Base-by-base conservation (phyloP, 1,139 yeast species). In the Protomyces inundatus region DNA sequence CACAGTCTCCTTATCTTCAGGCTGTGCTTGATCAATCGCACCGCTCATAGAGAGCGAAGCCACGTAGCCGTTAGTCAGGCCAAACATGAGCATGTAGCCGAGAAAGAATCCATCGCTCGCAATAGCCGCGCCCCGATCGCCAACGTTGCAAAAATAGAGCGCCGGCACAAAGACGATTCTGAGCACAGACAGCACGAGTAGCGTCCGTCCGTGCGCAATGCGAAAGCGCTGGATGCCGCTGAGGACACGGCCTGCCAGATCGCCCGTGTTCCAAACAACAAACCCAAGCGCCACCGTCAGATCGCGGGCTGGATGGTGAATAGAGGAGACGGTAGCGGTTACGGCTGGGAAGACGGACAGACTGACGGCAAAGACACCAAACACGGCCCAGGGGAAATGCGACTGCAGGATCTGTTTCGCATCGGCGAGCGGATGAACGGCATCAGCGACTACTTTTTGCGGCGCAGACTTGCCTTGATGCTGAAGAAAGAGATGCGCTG, bases 231-330 rank as follows among this genome's bases (percentile, higher is more conserved):
- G 23, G 58, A 60, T 35, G 66, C 66, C 14, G 55, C 78, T 77
- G 2, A 84, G 68, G 6, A 90, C 73, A 50, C 98, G 79, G 0
- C 97, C 98, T 3, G 79, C 71, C 33, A 93, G 78, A 72, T 93
- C 98, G 10, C 98, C 98, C 23, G 84, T 67, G 73, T 93, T 93
- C 98, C 98, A 93, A 6, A 85, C 73, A 42, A 93, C 77, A 72
- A 87, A 90, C 1, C 88, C 85, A 64, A 90, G 75, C 0, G 98
- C 97, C 30, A 89, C 82, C 10, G 45, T 54, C 14, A 64, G 66
- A 52, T 56, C 65, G 33, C 10, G 40, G 14, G 55, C 65, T 33
- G 42, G 33, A 39, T 79, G 76, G 67, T 79, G 77, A 1, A 81
- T 82, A 1, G 89, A 84, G 57, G 81, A 82, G 6, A 86, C 83